Conservation (phyloP, 148 eudicot species). For the Diospyros kaki region DNA sequence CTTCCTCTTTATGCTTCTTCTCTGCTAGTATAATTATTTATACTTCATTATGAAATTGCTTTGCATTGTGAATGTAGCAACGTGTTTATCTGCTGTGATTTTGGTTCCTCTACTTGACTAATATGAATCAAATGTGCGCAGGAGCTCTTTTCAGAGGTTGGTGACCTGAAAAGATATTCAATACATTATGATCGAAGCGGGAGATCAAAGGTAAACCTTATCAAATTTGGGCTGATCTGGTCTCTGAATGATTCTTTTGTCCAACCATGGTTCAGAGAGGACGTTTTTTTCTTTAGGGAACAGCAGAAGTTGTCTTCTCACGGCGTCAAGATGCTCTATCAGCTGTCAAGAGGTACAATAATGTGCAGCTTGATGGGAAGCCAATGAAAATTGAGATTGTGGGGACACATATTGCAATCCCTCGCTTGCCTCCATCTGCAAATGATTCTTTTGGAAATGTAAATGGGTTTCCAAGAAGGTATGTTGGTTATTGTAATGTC, state of each 20-base stretch:
- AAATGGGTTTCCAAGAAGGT: constrained; percentile 46
- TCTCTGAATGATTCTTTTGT: not conserved
- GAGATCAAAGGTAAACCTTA: constrained; percentile 61
- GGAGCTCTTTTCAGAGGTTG: constrained; percentile 82
- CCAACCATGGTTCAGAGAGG: constrained; percentile 13
- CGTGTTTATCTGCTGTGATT: not conserved
- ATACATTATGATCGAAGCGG: constrained; percentile 80
- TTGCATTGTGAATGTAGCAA: not conserved
- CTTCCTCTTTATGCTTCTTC: too few relatives aligned
- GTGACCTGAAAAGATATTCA: constrained; percentile 61
- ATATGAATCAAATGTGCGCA: constrained; percentile 17
- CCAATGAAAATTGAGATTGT: constrained; percentile 87
- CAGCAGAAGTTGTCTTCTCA: constrained; percentile 77
- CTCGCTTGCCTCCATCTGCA: constrained; percentile 32
- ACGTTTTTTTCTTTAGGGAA: constrained; percentile 44
- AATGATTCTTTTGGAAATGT: constrained; percentile 28
- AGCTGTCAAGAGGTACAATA: constrained; percentile 80
- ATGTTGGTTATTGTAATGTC: not conserved
- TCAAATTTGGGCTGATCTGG: constrained; percentile 4
- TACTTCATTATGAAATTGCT: too few relatives aligned
- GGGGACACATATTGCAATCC: constrained; percentile 52
- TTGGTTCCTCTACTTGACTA: not conserved
- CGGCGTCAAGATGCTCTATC: constrained; percentile 68
- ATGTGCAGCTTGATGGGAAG: constrained; percentile 91
- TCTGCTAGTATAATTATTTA: too few relatives aligned